Percentiles rank a stretch among this genome's conserved stretches.
Evolutionary conservation across 371 early-diverging fungal species (phyloP).

Genomic region (Mucor indicus): DNA sequence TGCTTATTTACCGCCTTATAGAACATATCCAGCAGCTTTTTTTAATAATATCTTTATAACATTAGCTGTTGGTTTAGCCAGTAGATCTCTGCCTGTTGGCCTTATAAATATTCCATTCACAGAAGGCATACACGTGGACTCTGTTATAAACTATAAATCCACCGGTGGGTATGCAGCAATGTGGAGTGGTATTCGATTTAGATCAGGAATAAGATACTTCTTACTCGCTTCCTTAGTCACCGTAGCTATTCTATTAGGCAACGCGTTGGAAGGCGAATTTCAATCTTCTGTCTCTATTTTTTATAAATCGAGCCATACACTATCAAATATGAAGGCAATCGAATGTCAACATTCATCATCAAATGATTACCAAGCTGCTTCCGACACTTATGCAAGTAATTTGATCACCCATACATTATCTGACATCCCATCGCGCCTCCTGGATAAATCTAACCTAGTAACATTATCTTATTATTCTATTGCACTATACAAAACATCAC

Average conservation of each 20-base stretch:
- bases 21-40: constrained; percentile 17
- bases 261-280: constrained; percentile 8
- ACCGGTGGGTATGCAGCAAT: constrained; percentile 15
- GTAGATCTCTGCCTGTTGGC: constrained; percentile 10
- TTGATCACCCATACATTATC: constrained; percentile 6
- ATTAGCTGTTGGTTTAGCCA: constrained; percentile 1
- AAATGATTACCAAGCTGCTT: constrained; percentile 3
- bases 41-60: constrained; percentile 7
- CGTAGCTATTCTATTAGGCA: constrained; percentile 6
- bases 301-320: neutral
- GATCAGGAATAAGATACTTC: constrained; percentile 16
- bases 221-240: constrained; percentile 9
- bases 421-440: constrained; percentile 8
- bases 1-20: constrained; percentile 5
- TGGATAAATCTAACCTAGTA: constrained; percentile 3
- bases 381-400: constrained; percentile 5
- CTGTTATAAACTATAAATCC: constrained; percentile 3
- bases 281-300: constrained; percentile 9
- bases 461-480: neutral
- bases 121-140: constrained; percentile 12
- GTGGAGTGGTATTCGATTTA: constrained; percentile 6
- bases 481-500: neutral
- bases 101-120: constrained; percentile 6
- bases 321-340: neutral
- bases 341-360: constrained; percentile 6